Evolutionary conservation across 169 alveolate genomes (phyloP), one percentile per base, ranked within the genome.

Genomic region (Plasmodium falciparum): DNA sequence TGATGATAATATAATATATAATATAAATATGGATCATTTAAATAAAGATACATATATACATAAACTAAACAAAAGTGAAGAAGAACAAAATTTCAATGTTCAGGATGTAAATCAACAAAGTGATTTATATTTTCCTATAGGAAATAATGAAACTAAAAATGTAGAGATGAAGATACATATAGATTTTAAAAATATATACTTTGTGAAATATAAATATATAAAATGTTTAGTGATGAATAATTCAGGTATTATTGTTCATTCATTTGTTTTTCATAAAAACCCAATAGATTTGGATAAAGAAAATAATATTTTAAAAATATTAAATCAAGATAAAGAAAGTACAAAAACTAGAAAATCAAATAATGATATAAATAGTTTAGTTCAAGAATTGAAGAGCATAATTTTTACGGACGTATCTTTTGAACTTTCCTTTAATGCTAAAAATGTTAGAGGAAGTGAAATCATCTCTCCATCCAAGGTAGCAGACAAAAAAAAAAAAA

Each of bases 151-250:
- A 17, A 0, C 1, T 8, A 29, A 50, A 78, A 59, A 66, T 15
- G 50, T 66, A n/a, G 29, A 78, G 24, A 78, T 63, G 89, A 78
- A 78, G 39, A 66, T 78, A 66, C 33, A 50, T 29, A 58, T 78
- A 78, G 50, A 15, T n/a, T 52, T 78, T 29, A 78, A 78, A 78
- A 78, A 78, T 52, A 78, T 78, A 5, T 78, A 78, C 12, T 78
- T 78, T 58, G 76, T 67, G 26, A 78, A 78, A 13, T 78, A 78
- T 49, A 78, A 78, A 24, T 33, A 45, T 52, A 71, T 78, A 13
- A 78, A 78, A 78, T 78, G 89, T 78, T 75, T 78, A 59, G 89
- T 78, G 29, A 78, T 73, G 24, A 65, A 78, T 22, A 78, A 66
- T 33, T 78, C 89, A 11, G 89, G 89, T 29, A 39, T 43, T 24